Conservation (phyloP, 345 rosid species). For the Dipteronia dyeriana region DNA sequence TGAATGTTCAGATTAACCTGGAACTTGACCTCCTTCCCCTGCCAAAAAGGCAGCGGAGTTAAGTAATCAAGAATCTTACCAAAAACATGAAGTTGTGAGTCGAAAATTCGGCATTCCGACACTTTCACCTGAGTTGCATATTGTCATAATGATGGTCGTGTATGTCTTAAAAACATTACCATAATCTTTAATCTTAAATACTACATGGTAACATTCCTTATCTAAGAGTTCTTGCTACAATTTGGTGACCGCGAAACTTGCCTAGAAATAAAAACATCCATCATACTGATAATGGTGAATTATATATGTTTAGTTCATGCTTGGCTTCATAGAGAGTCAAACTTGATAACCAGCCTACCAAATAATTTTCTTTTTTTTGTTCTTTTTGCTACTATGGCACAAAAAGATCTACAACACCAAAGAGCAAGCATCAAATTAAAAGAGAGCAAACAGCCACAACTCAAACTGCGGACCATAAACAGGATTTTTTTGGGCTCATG, state of each 20-base stretch:
- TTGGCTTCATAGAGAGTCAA: constrained; percentile 34
- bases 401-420: constrained; percentile 12
- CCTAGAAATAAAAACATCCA: constrained; percentile 97
- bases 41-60: constrained; percentile 26
- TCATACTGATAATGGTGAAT: constrained; percentile 67
- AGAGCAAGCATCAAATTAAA: constrained; percentile 2
- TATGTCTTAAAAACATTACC: constrained; percentile 43
- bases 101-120: constrained; percentile 16
- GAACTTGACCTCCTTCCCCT: constrained; percentile 82
- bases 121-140: constrained; percentile 61
- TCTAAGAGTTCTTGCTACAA: constrained; percentile 93
- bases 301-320: constrained; percentile 32
- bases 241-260: constrained; percentile 95
- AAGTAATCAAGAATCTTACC: constrained; percentile 12
- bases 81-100: constrained; percentile 1
- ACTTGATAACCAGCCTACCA: constrained; percentile 24
- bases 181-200: constrained; percentile 36
- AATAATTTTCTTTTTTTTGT: not conserved
- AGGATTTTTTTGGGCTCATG: not conserved
- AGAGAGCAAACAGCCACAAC: not conserved
- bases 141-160: constrained; percentile 25
- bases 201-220: constrained; percentile 37
- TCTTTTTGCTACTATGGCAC: constrained; percentile 18
- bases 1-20: not conserved
- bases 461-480: not conserved